Evolutionary conservation across 2,329 filamentous ascomycete genomes (phyloP).

Genomic region (Paracorniculantispora psalliotae): DNA sequence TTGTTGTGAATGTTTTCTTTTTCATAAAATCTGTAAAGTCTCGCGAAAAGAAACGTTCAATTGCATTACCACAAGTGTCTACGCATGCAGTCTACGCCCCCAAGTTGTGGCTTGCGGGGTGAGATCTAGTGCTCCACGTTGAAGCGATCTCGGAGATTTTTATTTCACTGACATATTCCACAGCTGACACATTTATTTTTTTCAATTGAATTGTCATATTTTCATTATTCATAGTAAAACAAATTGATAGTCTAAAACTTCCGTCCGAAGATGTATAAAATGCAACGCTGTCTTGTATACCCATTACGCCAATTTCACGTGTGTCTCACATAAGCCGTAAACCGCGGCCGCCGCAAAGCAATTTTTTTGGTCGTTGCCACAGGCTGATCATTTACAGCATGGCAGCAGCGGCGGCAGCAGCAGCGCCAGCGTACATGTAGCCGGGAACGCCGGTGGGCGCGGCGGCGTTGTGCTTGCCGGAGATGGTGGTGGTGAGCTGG

Average conservation of each 20-base stretch:
- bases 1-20: no score
- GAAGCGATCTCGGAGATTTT: neutral
- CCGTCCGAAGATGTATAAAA: neutral
- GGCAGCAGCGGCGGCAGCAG: slow-evolving; percentile 10
- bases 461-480: slow-evolving; percentile 15
- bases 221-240: slow-evolving; percentile 5
- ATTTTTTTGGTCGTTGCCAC: neutral
- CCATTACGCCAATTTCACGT: neutral
- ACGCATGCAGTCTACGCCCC: no score
- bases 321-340: neutral
- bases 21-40: no score
- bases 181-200: neutral
- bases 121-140: neutral
- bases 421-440: slow-evolving; percentile 9
- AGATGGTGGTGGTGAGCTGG: slow-evolving; percentile 33
- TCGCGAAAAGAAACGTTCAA: no score
- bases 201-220: neutral
- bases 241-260: neutral
- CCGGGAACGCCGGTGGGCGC: slow-evolving; percentile 3
- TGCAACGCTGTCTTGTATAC: slow-evolving; percentile 3
- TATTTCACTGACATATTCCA: neutral
- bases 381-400: neutral
- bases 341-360: neutral
- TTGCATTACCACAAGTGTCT: no score
- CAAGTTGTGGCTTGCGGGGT: neutral